phyloP scores from a whole-genome alignment of 2,329 filamentous ascomycete genomes.

The Colletotrichum sp. region DNA sequence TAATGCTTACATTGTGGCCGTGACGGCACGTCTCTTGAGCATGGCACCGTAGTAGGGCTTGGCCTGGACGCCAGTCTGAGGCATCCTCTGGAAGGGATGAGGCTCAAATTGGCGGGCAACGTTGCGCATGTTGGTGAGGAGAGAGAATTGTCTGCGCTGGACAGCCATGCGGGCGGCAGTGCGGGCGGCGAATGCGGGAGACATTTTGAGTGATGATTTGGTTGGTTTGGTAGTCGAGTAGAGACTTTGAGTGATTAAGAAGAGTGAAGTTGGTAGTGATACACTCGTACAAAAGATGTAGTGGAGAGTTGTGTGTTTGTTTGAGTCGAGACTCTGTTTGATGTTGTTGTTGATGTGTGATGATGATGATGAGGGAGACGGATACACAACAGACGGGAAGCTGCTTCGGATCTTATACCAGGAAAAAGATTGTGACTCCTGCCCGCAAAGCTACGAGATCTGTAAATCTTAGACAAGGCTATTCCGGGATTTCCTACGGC shows the following conservation, averaged over 20 bases:
- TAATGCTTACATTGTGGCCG: slow-evolving; percentile 37
- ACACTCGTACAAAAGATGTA: slow-evolving; percentile 8
- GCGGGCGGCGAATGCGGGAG: slow-evolving; percentile 37
- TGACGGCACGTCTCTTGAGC: slow-evolving; percentile 31
- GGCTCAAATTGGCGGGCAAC: slow-evolving; percentile 41
- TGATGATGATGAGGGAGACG: slow-evolving; percentile 17
- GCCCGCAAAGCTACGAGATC: not conserved
- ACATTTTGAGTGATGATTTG: slow-evolving; percentile 30
- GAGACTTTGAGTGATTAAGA: slow-evolving; percentile 4
- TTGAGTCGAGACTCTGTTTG: slow-evolving; percentile 19
- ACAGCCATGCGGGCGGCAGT: slow-evolving; percentile 26
- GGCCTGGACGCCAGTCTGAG: slow-evolving; percentile 27
- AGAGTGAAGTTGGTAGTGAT: slow-evolving; percentile 1
- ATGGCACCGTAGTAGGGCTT: slow-evolving; percentile 43
- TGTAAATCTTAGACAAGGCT: slow-evolving; percentile 5
- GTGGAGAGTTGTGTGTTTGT: slow-evolving; percentile 1
- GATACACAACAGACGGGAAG: slow-evolving; percentile 8
- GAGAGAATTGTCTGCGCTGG: slow-evolving; percentile 38
- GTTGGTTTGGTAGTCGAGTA: not conserved
- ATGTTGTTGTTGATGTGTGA: slow-evolving; percentile 9
- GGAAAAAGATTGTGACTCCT: not conserved
- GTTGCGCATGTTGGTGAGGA: slow-evolving; percentile 37
- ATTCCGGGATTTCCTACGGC: slow-evolving; percentile 12
- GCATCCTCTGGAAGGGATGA: slow-evolving; percentile 41
- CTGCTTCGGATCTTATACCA: slow-evolving; percentile 23